phyloP scores from a whole-genome alignment of 192 early-diverging fungal species.

The Rhizophagus sp. region DNA sequence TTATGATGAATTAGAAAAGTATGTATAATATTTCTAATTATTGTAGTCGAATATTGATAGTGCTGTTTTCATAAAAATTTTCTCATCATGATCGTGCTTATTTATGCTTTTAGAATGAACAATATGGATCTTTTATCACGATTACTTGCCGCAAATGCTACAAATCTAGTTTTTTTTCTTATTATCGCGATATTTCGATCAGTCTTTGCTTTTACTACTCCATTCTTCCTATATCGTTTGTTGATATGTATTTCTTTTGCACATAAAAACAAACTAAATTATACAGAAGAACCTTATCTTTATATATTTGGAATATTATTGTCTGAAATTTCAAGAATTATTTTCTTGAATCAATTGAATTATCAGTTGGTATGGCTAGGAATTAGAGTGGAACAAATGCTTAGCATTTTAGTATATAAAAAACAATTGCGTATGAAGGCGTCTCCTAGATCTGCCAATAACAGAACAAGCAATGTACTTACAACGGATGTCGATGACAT shows the following conservation, averaged over 20 bases:
- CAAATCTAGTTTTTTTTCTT: slow-evolving; percentile 23
- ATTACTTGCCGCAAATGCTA: slow-evolving; percentile 14
- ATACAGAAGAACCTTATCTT: slow-evolving; percentile 46
- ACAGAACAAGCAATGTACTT: slow-evolving; percentile 59
- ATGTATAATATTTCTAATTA: background rate
- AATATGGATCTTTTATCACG: slow-evolving; percentile 26
- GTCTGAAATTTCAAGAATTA: slow-evolving; percentile 38
- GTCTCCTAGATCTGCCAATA: slow-evolving; percentile 51
- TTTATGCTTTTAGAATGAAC: slow-evolving; percentile 2
- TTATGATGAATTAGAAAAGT: slow-evolving; percentile 29
- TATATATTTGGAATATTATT: slow-evolving; percentile 52
- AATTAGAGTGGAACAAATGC: slow-evolving; percentile 53
- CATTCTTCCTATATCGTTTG: slow-evolving; percentile 48
- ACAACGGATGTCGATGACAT: slow-evolving; percentile 72
- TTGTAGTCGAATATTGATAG: background rate
- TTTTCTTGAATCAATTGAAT: slow-evolving; percentile 50
- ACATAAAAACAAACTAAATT: slow-evolving; percentile 2
- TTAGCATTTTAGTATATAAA: slow-evolving; percentile 52
- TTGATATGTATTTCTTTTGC: slow-evolving; percentile 43
- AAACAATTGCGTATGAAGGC: slow-evolving; percentile 48
- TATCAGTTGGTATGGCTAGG: slow-evolving; percentile 55
- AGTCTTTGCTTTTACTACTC: slow-evolving; percentile 49
- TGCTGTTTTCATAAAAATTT: background rate
- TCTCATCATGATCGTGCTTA: background rate
- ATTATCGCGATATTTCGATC: slow-evolving; percentile 36